Evolutionary conservation across 257 asterid species (phyloP).

Genomic region (Primulina tabacum): DNA sequence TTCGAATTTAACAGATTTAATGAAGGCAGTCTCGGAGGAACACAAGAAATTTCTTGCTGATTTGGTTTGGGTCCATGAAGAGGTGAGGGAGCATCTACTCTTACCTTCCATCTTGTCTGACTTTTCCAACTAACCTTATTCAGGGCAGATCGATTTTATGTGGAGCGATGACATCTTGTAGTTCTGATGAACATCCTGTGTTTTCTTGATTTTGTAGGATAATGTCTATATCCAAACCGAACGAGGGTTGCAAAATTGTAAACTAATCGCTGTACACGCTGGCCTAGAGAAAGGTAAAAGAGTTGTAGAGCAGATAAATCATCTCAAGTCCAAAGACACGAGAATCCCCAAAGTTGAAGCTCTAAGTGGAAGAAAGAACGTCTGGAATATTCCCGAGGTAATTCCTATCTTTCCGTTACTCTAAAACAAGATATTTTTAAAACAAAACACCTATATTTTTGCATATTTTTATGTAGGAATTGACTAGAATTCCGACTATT

Average conservation of each 20-base stretch:
- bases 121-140: background rate
- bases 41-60: constrained; percentile 86
- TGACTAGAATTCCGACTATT: constrained; percentile 48
- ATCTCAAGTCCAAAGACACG: constrained; percentile 73
- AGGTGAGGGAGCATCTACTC: constrained; percentile 38
- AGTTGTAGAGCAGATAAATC: constrained; percentile 19
- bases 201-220: constrained; percentile 37
- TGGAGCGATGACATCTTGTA: background rate
- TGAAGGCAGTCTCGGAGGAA: constrained; percentile 72
- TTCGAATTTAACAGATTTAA: constrained; percentile 45
- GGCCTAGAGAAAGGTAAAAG: constrained; percentile 69
- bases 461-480: constrained; percentile 38
- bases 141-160: background rate
- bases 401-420: constrained; percentile 10
- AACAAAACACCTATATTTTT: background rate
- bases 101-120: background rate
- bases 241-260: constrained; percentile 57
- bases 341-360: constrained; percentile 77
- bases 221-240: constrained; percentile 64
- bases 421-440: background rate
- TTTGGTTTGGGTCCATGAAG: constrained; percentile 94
- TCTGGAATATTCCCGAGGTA: constrained; percentile 88
- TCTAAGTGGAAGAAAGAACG: constrained; percentile 79
- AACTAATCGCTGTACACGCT: constrained; percentile 82
- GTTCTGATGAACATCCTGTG: background rate